These are phyloP conservation scores for Berberis thunbergii DNA, from an alignment of 164 flowering plant genomes.

Conservation along the genomic window DNA sequence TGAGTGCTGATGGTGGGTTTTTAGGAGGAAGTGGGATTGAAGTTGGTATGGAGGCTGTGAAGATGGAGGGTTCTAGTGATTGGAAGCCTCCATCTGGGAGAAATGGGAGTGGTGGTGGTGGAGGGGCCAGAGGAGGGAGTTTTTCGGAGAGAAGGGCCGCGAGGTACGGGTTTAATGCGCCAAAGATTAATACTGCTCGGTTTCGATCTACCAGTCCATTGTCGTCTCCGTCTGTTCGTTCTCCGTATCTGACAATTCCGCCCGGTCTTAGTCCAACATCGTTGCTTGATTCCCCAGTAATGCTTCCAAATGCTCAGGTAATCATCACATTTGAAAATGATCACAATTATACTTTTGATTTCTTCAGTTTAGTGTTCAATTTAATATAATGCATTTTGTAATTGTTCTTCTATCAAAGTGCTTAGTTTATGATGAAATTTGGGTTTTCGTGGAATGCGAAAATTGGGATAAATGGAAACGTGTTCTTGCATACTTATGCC, in stretches of 20 bases:
- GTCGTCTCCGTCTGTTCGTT: conserved; percentile 29
- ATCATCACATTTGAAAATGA: not conserved
- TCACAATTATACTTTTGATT: not conserved
- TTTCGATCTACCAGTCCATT: conserved; percentile 30
- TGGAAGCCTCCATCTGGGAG: conserved; percentile 7
- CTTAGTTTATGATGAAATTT: not conserved
- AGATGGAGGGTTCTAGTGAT: not conserved
- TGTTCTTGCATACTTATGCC: too few species aligned
- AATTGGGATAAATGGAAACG: too few species aligned
- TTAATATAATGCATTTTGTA: not conserved
- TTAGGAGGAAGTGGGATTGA: not conserved
- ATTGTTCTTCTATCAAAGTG: not conserved
- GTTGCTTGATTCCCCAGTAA: conserved; percentile 65
- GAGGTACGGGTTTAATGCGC: conserved; percentile 52
- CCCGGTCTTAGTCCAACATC: conserved; percentile 67
- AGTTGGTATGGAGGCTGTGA: conserved; percentile 1
- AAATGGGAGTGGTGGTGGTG: not conserved
- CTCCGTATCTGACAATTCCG: conserved; percentile 57
- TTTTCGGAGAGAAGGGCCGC: conserved; percentile 71
- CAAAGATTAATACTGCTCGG: conserved; percentile 36
- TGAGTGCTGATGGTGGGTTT: not conserved
- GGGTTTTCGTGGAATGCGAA: too few species aligned
- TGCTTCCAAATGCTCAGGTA: conserved; percentile 66
- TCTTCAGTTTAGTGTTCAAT: not conserved
- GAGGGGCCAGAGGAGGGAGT: conserved; percentile 16